A percentile compares a stretch with the other conserved stretches of the same genome.
phyloP scores from a whole-genome alignment of 345 rosid genomes.

The Angophora floribunda region DNA sequence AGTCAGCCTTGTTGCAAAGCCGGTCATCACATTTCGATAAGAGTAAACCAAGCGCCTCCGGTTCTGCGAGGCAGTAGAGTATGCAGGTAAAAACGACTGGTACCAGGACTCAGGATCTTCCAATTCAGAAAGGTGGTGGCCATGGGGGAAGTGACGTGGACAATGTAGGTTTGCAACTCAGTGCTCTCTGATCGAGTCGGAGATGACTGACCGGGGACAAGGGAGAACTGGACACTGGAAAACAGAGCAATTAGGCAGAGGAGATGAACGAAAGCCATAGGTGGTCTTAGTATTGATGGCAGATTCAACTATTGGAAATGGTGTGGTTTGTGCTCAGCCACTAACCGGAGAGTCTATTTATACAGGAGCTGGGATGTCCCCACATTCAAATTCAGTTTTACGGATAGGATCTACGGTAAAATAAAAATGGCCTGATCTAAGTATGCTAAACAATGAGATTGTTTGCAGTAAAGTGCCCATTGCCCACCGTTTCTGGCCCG shows the following conservation, averaged over 20 bases:
- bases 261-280: background rate
- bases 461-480: too few species aligned
- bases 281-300: too few species aligned
- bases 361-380: background rate
- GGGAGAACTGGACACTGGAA: background rate
- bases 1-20: background rate
- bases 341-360: background rate
- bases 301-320: background rate
- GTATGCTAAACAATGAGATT: too few species aligned
- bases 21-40: background rate
- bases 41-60: background rate
- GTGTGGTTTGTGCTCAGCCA: background rate
- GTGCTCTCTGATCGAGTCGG: too few species aligned
- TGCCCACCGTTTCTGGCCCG: too few species aligned
- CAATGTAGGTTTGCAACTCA: too few species aligned
- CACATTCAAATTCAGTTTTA: too few species aligned
- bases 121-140: too few species aligned
- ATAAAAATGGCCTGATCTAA: too few species aligned
- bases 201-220: background rate
- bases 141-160: too few species aligned
- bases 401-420: too few species aligned
- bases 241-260: background rate
- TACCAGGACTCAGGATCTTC: background rate
- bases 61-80: background rate
- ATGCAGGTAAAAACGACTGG: too few species aligned